Base-by-base conservation (phyloP, 495 filamentous ascomycete genomes). In the Astrocystis sublimbata region DNA sequence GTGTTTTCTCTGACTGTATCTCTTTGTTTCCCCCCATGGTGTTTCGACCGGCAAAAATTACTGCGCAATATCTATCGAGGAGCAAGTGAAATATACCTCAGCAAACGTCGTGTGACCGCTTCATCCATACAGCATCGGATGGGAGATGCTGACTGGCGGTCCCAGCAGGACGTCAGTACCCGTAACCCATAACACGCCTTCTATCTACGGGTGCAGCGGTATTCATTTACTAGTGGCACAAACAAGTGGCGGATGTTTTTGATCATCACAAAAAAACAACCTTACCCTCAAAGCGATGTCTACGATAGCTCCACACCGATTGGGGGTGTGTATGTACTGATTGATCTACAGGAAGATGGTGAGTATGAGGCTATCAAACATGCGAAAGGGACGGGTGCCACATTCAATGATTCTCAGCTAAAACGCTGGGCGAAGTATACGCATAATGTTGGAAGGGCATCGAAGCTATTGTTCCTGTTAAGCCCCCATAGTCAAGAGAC, bases 381-480 rank as follows among this genome's bases (percentile, higher is more conserved):
- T 12, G 19, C 42, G 28, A 50, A 7, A 15, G 24, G 35, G n/a
- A 49, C 33, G 15, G 15, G 41, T 36, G 21, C 13, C 40, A 36
- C 9, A 41, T 17, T 24, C 36, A 26, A 38, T 26, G 52, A 31
- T 42, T n/a, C 19, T 30, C 19, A 54, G 17, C 10, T 54, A 1
- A 38, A 38, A 23, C 50, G n/a, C 24, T 43, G 21, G 46, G 28
- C n/a, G 8, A 28, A 38, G 24, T 15, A 41, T 7, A 56, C 38
- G 52, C 52, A 42, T 56, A 38, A 56, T 28, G 15, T n/a, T n/a
- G n/a, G n/a, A n/a, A 38, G 31, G 42, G 46, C 52, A 35, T 60
- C 33, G 46, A 46, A n/a, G 24, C 24, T 35, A 26, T 50, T 45
- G 23, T 33, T 17, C 10, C 15, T 9, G 43, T 38, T 28, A 9